These are phyloP conservation scores for Ophiostoma tasmaniense DNA, from an alignment of 2,329 filamentous ascomycete genomes.

Conservation along the genomic window DNA sequence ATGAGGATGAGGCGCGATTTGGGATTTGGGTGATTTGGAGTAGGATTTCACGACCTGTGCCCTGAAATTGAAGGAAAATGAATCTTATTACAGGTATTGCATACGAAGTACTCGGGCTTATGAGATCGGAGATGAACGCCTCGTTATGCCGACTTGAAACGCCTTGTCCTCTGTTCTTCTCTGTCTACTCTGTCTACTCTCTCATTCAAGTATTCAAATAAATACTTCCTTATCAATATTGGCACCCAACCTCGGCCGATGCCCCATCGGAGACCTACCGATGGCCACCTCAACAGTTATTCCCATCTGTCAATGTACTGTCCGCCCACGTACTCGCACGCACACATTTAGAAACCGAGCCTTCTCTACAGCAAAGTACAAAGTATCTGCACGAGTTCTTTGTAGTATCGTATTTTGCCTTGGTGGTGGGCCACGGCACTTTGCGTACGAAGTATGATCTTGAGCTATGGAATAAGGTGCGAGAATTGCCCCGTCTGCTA, in stretches of 20 bases:
- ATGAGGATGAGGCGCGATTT: not conserved
- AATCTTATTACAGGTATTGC: not conserved
- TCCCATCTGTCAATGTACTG: not conserved
- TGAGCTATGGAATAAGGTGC: not conserved
- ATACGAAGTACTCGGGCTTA: not conserved
- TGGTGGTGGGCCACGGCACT: not conserved
- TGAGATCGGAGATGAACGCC: not conserved
- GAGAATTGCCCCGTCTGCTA: not conserved
- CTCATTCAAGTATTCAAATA: not conserved
- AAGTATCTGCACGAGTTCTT: not conserved
- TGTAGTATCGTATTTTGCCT: not conserved
- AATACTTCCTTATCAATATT: not conserved
- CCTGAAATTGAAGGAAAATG: not conserved
- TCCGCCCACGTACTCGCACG: not conserved
- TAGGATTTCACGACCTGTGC: no score
- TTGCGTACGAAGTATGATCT: not conserved
- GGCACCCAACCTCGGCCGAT: not conserved
- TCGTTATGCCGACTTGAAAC: not conserved
- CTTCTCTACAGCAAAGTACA: no score
- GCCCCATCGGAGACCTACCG: not conserved
- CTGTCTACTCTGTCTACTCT: not conserved
- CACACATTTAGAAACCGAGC: no score
- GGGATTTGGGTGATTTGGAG: no score
- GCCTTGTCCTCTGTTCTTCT: no score
- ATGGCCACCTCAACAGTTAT: not conserved